phyloP scores from a whole-genome alignment of 768 basidiomycete species.

The Lactarius hengduanensis region DNA sequence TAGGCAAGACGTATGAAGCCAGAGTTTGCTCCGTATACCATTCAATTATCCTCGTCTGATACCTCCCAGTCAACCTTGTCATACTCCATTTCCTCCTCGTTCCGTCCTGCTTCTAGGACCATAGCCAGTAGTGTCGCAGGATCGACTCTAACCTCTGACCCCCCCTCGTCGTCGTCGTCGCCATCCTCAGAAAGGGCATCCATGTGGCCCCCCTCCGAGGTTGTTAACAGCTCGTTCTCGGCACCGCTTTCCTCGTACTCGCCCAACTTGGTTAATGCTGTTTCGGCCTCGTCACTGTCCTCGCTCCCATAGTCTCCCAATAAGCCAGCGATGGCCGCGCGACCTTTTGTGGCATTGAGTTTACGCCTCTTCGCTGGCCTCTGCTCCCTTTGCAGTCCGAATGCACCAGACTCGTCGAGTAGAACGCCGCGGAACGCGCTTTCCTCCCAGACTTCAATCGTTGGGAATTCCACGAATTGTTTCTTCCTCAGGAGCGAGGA shows the following conservation, averaged over 20 bases:
- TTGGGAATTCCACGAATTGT: constrained; percentile 81
- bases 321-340: constrained; percentile 54
- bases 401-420: constrained; percentile 52
- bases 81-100: constrained; percentile 36
- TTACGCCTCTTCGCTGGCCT: constrained; percentile 54
- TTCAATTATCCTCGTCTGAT: constrained; percentile 34
- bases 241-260: constrained; percentile 50
- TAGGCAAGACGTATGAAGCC: constrained; percentile 60
- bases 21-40: neutral
- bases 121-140: constrained; percentile 44
- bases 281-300: constrained; percentile 39
- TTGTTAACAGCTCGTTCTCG: constrained; percentile 31
- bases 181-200: constrained; percentile 32
- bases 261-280: constrained; percentile 36
- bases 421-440: constrained; percentile 58
- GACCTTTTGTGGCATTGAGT: constrained; percentile 50
- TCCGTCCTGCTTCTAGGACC: constrained; percentile 39
- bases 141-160: constrained; percentile 40
- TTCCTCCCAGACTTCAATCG: constrained; percentile 71
- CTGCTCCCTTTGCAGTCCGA: constrained; percentile 39
- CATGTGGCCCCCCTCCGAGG: constrained; percentile 38
- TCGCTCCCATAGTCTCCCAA: constrained; percentile 60
- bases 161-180: constrained; percentile 36
- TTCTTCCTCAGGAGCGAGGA: constrained; percentile 51
- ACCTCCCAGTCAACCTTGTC: constrained; percentile 57